Evolutionary conservation across 1,139 yeast species (phyloP).

Genomic region (Yamadazyma dushanensis): DNA sequence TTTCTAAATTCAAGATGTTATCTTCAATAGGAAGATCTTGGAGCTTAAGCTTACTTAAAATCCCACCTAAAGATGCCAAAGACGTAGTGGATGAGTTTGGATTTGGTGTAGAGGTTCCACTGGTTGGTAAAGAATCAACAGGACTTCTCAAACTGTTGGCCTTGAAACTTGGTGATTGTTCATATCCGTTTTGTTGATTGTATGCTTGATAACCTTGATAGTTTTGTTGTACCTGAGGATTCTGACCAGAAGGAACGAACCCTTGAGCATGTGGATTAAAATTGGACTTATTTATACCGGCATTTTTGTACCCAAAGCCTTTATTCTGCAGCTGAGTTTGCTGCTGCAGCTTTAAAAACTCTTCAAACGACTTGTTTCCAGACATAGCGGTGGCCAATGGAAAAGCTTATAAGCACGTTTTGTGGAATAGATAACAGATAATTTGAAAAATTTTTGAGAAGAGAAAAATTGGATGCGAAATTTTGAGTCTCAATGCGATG

Average conservation of each 20-base stretch:
- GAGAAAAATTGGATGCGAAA: conserved; percentile 3
- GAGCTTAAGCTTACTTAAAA: conserved; percentile 59
- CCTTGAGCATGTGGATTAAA: conserved; percentile 17
- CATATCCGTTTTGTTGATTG: conserved; percentile 9
- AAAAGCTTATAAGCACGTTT: conserved; percentile 1
- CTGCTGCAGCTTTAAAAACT: conserved; percentile 28
- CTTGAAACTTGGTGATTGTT: background rate
- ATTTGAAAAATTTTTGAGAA: background rate
- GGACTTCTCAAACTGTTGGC: conserved; percentile 9
- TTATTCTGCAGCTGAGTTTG: conserved; percentile 23
- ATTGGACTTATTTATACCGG: conserved; percentile 12
- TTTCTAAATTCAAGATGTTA: conserved; percentile 54
- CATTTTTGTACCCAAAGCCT: conserved; percentile 26
- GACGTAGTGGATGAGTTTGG: conserved; percentile 62
- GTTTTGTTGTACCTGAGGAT: conserved; percentile 5
- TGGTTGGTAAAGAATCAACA: conserved; percentile 32
- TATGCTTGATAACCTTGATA: conserved; percentile 5
- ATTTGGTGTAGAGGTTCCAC: conserved; percentile 42
- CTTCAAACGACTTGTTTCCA: conserved; percentile 26
- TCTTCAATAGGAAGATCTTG: conserved; percentile 69
- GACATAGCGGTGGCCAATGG: conserved; percentile 17
- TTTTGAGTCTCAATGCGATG: conserved; percentile 1
- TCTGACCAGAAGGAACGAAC: conserved; percentile 13
- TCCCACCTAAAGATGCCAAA: conserved; percentile 66
- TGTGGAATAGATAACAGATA: background rate